These are phyloP conservation scores for Cucurbita pepo DNA, from an alignment of 306 rosid genomes.

Conservation along the genomic window DNA sequence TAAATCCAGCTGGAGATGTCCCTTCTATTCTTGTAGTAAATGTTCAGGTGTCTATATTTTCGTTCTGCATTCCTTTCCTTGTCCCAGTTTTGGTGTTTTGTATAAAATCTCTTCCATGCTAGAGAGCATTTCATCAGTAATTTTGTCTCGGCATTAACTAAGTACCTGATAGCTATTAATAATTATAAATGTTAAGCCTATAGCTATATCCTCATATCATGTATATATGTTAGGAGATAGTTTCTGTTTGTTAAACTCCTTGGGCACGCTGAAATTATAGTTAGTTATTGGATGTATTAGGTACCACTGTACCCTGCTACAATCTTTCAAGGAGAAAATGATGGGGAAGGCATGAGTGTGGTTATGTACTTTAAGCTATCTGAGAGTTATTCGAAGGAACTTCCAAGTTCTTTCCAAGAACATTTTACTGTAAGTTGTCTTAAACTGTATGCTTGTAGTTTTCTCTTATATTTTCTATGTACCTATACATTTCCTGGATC, in stretches of 20 bases:
- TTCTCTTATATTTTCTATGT: neutral
- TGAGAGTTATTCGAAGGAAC: slow-evolving; percentile 59
- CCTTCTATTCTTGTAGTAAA: slow-evolving; percentile 82
- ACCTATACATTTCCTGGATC: neutral
- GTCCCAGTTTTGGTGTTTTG: neutral
- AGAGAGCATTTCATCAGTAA: neutral
- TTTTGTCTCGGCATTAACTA: neutral
- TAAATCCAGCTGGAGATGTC: slow-evolving; percentile 40
- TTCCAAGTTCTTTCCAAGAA: slow-evolving; percentile 57
- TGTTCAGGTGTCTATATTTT: slow-evolving; percentile 46
- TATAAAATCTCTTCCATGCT: neutral
- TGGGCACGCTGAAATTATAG: neutral
- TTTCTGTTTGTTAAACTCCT: neutral
- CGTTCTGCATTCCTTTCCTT: neutral
- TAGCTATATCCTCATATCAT: neutral
- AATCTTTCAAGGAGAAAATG: slow-evolving; percentile 77
- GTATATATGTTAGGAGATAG: neutral
- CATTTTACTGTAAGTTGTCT: slow-evolving; percentile 48
- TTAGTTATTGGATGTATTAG: slow-evolving; percentile 20
- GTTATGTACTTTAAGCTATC: slow-evolving; percentile 82
- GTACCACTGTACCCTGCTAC: slow-evolving; percentile 73
- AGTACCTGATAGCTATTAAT: neutral
- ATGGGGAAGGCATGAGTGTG: slow-evolving; percentile 89
- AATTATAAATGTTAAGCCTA: neutral
- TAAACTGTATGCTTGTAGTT: neutral